These are phyloP conservation scores for Acaromyces ingoldii DNA, from an alignment of 1,284 basidiomycete genomes.

Conservation along the genomic window DNA sequence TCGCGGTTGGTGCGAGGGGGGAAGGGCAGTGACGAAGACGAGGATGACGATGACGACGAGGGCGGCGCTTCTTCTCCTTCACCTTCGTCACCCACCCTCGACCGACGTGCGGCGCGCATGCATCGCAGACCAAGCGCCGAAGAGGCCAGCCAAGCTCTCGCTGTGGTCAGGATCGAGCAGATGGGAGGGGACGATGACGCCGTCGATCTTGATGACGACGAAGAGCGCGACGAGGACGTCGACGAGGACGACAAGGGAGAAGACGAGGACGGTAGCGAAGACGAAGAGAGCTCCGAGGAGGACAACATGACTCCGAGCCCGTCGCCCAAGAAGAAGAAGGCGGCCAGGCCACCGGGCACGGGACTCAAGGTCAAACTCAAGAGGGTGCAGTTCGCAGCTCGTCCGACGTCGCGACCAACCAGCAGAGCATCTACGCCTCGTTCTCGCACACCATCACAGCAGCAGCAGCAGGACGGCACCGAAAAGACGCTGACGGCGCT, in stretches of 20 bases:
- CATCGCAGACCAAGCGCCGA: background rate
- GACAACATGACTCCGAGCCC: slow-evolving; percentile 18
- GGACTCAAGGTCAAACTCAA: no score
- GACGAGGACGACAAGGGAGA: slow-evolving; percentile 13
- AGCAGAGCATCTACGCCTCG: no score
- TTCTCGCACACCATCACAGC: no score
- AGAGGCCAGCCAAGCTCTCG: slow-evolving; percentile 6
- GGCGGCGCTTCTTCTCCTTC: background rate
- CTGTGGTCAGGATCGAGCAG: background rate
- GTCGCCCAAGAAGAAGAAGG: slow-evolving; percentile 5
- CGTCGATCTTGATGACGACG: background rate
- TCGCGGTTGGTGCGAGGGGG: no score
- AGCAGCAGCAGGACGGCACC: no score
- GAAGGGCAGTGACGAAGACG: slow-evolving; percentile 1
- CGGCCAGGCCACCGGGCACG: no score
- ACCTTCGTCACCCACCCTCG: slow-evolving; percentile 1
- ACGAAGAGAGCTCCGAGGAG: slow-evolving; percentile 25
- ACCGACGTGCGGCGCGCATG: background rate
- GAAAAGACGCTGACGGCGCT: no score
- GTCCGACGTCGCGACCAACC: slow-evolving; percentile 22
- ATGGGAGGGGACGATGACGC: background rate
- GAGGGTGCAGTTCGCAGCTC: no score
- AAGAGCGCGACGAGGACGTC: background rate
- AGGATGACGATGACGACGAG: background rate
- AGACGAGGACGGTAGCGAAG: slow-evolving; percentile 16